Conservation (phyloP, 164 flowering plant genomes). For the Amborella trichopoda region DNA sequence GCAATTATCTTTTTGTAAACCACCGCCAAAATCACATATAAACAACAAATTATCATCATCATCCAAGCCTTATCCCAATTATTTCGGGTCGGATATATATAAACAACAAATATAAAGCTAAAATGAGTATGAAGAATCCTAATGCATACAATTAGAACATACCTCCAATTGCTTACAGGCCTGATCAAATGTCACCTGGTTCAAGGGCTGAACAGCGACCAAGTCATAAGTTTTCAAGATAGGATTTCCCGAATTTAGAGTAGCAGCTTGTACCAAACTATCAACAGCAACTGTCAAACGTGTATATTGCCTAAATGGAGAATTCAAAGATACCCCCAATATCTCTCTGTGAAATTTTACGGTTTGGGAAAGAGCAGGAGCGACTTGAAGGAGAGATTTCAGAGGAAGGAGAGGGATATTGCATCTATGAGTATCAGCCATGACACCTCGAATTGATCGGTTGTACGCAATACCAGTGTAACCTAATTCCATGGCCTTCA, state of each 20-base stretch:
- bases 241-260: slow-evolving; percentile 61
- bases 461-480: slow-evolving; percentile 80
- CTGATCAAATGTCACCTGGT: slow-evolving; percentile 53
- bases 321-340: slow-evolving; percentile 29
- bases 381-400: slow-evolving; percentile 33
- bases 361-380: slow-evolving; percentile 44
- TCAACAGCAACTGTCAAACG: slow-evolving; percentile 68
- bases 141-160: no score
- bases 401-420: slow-evolving; percentile 48
- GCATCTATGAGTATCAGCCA: slow-evolving; percentile 71
- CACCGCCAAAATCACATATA: no score
- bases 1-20: no score
- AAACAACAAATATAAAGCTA: no score
- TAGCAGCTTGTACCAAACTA: slow-evolving; percentile 26
- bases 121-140: no score
- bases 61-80: no score
- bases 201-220: slow-evolving; percentile 65
- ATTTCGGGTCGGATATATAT: no score
- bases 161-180: slow-evolving; percentile 72
- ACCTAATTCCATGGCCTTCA: slow-evolving; percentile 72
- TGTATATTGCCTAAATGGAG: slow-evolving; percentile 89
- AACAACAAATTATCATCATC: no score
- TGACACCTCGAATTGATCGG: slow-evolving; percentile 52
- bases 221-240: slow-evolving; percentile 64
- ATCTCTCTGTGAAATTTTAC: slow-evolving; percentile 60